These are phyloP conservation scores for Coniochaeta hoffmannii DNA, from an alignment of 2,329 filamentous ascomycete genomes.

Conservation along the genomic window DNA sequence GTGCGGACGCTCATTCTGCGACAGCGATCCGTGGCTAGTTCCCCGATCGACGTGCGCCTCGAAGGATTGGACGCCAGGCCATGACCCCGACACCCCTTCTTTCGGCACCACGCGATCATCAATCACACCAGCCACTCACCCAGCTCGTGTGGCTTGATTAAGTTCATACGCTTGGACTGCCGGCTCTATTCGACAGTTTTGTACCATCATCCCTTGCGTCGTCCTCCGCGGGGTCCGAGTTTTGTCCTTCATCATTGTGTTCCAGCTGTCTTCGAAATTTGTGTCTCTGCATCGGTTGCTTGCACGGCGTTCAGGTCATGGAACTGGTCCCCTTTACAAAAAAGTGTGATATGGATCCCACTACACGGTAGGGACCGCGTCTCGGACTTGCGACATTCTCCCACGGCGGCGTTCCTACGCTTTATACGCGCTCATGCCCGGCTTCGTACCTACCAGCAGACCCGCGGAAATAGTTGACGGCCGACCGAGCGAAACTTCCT, in stretches of 20 bases:
- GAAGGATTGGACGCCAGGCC: not conserved
- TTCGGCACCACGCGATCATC: not conserved
- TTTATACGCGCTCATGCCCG: not conserved
- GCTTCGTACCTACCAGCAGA: not conserved
- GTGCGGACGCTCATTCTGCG: slow-evolving; percentile 38
- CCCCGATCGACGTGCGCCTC: not conserved
- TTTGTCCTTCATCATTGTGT: not conserved
- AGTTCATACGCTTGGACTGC: too few relatives aligned
- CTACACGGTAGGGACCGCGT: slow-evolving; percentile 1
- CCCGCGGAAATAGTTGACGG: not conserved
- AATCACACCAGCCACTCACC: not conserved
- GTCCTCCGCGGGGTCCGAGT: not conserved
- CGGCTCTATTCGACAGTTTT: not conserved
- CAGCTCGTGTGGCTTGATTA: too few relatives aligned
- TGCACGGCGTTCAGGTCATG: slow-evolving; percentile 3
- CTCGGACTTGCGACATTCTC: not conserved
- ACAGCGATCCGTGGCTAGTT: slow-evolving; percentile 38
- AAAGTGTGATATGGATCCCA: slow-evolving; percentile 1
- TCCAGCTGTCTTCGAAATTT: not conserved
- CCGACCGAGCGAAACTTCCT: not conserved
- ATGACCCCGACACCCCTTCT: not conserved
- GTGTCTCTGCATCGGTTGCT: not conserved
- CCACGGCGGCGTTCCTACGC: not conserved
- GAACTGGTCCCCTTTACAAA: not conserved
- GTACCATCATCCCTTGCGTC: not conserved